Percentiles rank a stretch among this genome's conserved stretches.
Conservation (phyloP, 148 eudicot genomes). For the Linanthus parryae region DNA sequence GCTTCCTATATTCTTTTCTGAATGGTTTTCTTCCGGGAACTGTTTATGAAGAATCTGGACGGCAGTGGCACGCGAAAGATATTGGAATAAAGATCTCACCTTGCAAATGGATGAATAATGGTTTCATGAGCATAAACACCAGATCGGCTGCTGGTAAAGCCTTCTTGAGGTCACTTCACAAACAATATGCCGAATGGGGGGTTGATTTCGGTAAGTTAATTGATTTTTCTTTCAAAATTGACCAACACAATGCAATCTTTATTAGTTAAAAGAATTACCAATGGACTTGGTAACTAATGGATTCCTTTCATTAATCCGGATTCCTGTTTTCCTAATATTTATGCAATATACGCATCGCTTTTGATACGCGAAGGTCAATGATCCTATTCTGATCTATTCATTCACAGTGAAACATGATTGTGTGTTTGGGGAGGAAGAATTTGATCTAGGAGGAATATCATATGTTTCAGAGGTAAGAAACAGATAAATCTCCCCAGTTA, state of each 20-base stretch:
- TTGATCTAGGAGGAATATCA: slow-evolving; percentile 53
- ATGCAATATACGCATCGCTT: too few relatives aligned
- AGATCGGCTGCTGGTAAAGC: slow-evolving; percentile 58
- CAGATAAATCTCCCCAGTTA: too few relatives aligned
- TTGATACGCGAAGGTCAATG: too few relatives aligned
- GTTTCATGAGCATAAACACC: slow-evolving; percentile 78
- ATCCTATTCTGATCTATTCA: slow-evolving; percentile 8
- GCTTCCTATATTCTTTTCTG: too few relatives aligned
- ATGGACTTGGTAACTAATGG: too few relatives aligned
- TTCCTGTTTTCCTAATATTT: too few relatives aligned
- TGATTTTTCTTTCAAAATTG: not conserved
- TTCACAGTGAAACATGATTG: slow-evolving; percentile 75
- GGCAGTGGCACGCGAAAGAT: too few relatives aligned
- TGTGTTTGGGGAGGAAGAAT: slow-evolving; percentile 81
- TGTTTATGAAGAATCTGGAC: slow-evolving; percentile 54
- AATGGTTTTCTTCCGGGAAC: slow-evolving; percentile 37
- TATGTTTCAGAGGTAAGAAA: slow-evolving; percentile 70
- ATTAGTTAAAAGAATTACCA: too few relatives aligned
- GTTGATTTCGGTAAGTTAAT: slow-evolving; percentile 61
- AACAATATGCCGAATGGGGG: slow-evolving; percentile 78
- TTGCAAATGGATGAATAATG: slow-evolving; percentile 72
- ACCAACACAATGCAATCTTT: not conserved
- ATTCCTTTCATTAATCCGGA: too few relatives aligned
- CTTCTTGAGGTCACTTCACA: slow-evolving; percentile 72
- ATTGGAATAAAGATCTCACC: slow-evolving; percentile 53